Base-by-base conservation (phyloP, 768 basidiomycete species). In the Boletus rubropictus region DNA sequence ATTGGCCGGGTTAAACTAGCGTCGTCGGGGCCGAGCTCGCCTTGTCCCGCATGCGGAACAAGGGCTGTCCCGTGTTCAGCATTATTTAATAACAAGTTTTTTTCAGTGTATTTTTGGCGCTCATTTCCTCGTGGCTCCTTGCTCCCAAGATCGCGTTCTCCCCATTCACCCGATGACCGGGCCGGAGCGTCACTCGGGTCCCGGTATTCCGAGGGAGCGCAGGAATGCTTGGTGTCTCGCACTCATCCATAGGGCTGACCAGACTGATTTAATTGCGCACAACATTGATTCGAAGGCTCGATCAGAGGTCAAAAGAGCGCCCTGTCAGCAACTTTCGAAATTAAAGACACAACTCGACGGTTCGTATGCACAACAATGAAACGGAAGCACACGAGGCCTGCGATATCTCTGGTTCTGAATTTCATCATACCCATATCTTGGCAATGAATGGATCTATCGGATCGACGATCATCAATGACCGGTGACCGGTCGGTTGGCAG, bases 291-390 rank as follows among this genome's bases (percentile, higher is more conserved):
- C 34, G 3, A 35, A 15, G 33, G 21, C 25, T 20, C 22, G 24
- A 46, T 31, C 39, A 28, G 18, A 47, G 5, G 39, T 7, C 32
- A 8, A 18, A 18, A 46, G 7, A 15, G 18, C 31, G 6, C 33
- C 42, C 27, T n/a, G 4, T 36, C 20, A 20, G 14, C 6, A 28
- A 17, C n/a, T 5, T 21, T 38, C 22, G 42, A 32, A 20, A 7
- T 22, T 27, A 18, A 24, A 41, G 35, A 24, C 24, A 10, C 11
- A 18, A n/a, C 12, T 20, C 27, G 10, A 18, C 3, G 25, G 28
- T 42, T 46, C 39, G 46, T 54, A 34, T 48, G 35, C 5, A 15
- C 22, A 10, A 45, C n/a, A 42, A 50, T 43, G 45, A 53, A 57
- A 24, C 15, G 22, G 35, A 12, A 15, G 29, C 11, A 37, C 42